phyloP scores from a whole-genome alignment of 441 rosid species.

The Theobroma grandiflorum region DNA sequence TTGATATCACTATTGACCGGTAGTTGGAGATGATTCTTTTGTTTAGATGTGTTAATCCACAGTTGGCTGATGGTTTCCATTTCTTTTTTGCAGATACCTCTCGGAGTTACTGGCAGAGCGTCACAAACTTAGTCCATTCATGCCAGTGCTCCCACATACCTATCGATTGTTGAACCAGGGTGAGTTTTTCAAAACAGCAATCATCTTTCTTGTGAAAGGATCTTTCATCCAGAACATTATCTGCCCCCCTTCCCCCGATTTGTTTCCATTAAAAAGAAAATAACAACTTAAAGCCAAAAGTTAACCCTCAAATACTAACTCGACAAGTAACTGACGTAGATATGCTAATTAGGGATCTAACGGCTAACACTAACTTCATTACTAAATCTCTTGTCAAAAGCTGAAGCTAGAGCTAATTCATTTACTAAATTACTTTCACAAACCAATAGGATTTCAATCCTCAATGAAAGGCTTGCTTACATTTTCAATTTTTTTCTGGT shows the following conservation, averaged over 20 bases:
- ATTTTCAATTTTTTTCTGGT: neutral
- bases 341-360: neutral
- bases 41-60: neutral
- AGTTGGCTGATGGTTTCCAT: slow-evolving; percentile 19
- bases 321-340: neutral
- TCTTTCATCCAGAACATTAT: neutral
- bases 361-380: neutral
- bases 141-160: slow-evolving; percentile 70
- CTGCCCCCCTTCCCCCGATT: neutral
- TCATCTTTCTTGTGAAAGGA: slow-evolving; percentile 16
- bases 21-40: slow-evolving; percentile 3
- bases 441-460: neutral
- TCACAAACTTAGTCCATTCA: slow-evolving; percentile 78
- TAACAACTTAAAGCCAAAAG: neutral
- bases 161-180: slow-evolving; percentile 83
- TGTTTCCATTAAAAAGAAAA: neutral
- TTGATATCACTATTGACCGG: neutral
- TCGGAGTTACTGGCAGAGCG: slow-evolving; percentile 80
- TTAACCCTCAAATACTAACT: neutral
- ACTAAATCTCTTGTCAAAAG: neutral
- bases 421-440: neutral
- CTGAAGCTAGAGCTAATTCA: neutral
- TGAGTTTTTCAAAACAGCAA: slow-evolving; percentile 39
- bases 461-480: neutral
- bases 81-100: slow-evolving; percentile 65